phyloP scores from a whole-genome alignment of 1,284 basidiomycete genomes.

The Ceratobasidium sp. region DNA sequence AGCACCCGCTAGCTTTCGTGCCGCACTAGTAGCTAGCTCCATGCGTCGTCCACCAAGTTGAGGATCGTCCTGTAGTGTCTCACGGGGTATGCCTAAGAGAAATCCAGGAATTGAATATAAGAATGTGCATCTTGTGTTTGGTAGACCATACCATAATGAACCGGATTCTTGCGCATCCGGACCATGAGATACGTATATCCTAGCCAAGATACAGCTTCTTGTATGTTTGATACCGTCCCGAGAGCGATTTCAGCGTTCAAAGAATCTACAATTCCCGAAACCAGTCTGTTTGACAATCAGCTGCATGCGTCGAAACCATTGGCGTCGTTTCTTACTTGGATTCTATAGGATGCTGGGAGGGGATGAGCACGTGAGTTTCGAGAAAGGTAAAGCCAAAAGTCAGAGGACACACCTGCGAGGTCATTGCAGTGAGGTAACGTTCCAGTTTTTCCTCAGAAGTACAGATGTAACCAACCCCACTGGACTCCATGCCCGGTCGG shows the following conservation, averaged over 20 bases:
- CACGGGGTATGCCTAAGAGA: slow-evolving; percentile 76
- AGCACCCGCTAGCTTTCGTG: slow-evolving; percentile 74
- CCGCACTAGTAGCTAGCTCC: slow-evolving; percentile 77
- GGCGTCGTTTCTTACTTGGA: slow-evolving; percentile 74
- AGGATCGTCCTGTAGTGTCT: slow-evolving; percentile 80
- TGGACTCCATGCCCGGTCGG: slow-evolving; percentile 93
- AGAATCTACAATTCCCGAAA: slow-evolving; percentile 56
- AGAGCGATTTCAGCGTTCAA: slow-evolving; percentile 96
- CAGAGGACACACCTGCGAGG: slow-evolving; percentile 69
- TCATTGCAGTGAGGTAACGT: slow-evolving; percentile 92
- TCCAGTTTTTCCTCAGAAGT: slow-evolving; percentile 93
- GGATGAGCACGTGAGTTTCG: slow-evolving; percentile 30
- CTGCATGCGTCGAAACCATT: not conserved
- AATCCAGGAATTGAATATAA: slow-evolving; percentile 3
- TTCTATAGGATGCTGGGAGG: slow-evolving; percentile 87
- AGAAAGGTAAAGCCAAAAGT: slow-evolving; percentile 1
- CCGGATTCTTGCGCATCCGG: slow-evolving; percentile 93
- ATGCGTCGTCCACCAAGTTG: slow-evolving; percentile 79
- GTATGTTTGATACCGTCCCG: slow-evolving; percentile 89
- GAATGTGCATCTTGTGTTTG: not conserved
- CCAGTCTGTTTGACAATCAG: slow-evolving; percentile 20
- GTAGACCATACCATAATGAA: slow-evolving; percentile 77
- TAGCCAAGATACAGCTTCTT: slow-evolving; percentile 94
- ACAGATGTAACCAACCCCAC: slow-evolving; percentile 97
- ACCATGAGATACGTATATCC: slow-evolving; percentile 98